Evolutionary conservation across 768 basidiomycete genomes (phyloP), one percentile per base, ranked within the genome.

Genomic region (Leucocoprinus birnbaumii): DNA sequence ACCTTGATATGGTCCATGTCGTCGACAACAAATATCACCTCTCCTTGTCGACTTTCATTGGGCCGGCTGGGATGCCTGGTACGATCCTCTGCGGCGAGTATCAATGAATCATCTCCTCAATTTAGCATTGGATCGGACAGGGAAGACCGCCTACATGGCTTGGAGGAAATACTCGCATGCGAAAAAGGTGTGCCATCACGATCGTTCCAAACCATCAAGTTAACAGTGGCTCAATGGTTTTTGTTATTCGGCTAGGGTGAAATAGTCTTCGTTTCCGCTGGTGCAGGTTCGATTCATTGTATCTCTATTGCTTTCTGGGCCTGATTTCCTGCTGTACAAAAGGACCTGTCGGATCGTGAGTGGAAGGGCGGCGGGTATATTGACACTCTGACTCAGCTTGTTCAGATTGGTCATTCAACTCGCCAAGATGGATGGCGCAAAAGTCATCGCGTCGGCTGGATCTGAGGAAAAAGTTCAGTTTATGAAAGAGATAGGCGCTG

Each of bases 401-500:
- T 38, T 7, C n/a, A 38, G 38, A 3, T 3, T 80, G 11, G 77
- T 81, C 19, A 74, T 80, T 43, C 80, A 83, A 53, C 64, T 81
- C 3, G 79, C 80, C 0, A 82, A 83, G 48, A 58, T 60, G 0
- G 74, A 79, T 19, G 80, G 80, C 2, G 61, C 76, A 18, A 85
- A 83, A 61, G 88, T 90, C 38, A 86, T 91, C 48, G 85, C 80
- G 0, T 86, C 83, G 0, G 84, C 86, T 0, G 86, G 89, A 1
- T 80, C 81, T 0, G 85, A 89, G 16, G 84, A 86, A 50, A 90
- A 91, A 66, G 85, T 90, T 5, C 64, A 72, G 3, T 86, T 79
- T 61, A 67, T 86, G 67, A 76, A 75, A 46, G 74, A 76, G 2
- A 60, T 87, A 16, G 88, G 86, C 0, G 80, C 82, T 0, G 87